phyloP scores from a whole-genome alignment of 2,329 filamentous ascomycete species.

The Eutypella sp. region DNA sequence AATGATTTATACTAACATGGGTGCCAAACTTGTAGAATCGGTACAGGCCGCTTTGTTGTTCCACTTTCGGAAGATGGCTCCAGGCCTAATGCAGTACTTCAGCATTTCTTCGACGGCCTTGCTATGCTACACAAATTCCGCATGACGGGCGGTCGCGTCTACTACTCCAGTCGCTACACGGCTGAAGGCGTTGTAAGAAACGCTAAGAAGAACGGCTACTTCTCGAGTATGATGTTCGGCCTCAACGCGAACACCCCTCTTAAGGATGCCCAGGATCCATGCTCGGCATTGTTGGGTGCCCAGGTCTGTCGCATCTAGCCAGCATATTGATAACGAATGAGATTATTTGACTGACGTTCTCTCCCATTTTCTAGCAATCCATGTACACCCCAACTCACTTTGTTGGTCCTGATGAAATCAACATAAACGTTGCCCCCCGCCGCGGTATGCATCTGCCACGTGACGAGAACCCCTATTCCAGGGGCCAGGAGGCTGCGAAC shows the following conservation, averaged over 20 bases:
- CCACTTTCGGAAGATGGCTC: constrained; percentile 10
- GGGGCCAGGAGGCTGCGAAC: constrained; percentile 1
- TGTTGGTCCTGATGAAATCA: constrained; percentile 8
- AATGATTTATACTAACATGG: neutral
- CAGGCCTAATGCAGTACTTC: constrained; percentile 12
- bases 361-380: constrained; percentile 6
- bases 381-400: constrained; percentile 1
- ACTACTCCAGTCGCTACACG: constrained; percentile 11
- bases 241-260: constrained; percentile 10
- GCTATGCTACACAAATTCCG: constrained; percentile 12
- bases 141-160: constrained; percentile 5
- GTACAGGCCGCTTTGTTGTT: constrained; percentile 8
- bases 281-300: constrained; percentile 9
- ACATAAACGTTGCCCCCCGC: constrained; percentile 9
- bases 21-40: constrained; percentile 4
- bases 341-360: neutral
- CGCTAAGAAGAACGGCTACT: constrained; percentile 9
- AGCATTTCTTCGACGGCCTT: constrained; percentile 14
- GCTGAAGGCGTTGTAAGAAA: constrained; percentile 8
- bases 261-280: constrained; percentile 9
- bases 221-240: constrained; percentile 7
- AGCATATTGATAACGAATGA: neutral
- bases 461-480: constrained; percentile 9
- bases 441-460: constrained; percentile 10
- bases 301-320: constrained; percentile 6